Conservation (phyloP, 345 rosid species). For the Crucihimalaya himalaica region DNA sequence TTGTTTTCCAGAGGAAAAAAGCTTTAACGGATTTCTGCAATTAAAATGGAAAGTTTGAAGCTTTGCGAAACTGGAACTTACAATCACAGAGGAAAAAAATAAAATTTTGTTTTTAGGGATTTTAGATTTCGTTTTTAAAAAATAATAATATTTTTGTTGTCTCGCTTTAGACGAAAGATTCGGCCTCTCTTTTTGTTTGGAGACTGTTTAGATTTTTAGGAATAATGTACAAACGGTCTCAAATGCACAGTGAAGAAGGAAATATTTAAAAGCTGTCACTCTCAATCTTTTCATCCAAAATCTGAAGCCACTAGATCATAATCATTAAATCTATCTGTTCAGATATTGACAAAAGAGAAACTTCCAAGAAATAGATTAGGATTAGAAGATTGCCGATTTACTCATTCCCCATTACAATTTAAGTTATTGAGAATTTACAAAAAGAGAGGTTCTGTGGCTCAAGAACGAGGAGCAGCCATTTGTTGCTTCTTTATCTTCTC, state of each 20-base stretch:
- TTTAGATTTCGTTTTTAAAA: background rate
- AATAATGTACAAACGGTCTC: slow-evolving; percentile 29
- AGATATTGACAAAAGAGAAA: slow-evolving; percentile 29
- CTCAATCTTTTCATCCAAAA: slow-evolving; percentile 30
- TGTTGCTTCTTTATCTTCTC: slow-evolving; percentile 85
- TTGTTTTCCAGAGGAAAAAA: slow-evolving; percentile 5
- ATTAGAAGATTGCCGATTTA: background rate
- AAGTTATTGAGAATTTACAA: background rate
- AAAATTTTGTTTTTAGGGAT: slow-evolving; percentile 7
- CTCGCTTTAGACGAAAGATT: slow-evolving; percentile 26
- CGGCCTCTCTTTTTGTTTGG: slow-evolving; percentile 19
- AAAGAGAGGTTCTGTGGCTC: slow-evolving; percentile 3
- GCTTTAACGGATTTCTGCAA: slow-evolving; percentile 25
- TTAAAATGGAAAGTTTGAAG: slow-evolving; percentile 33
- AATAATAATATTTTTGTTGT: background rate
- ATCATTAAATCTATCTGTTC: background rate
- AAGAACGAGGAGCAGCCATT: slow-evolving; percentile 87
- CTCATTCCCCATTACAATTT: background rate
- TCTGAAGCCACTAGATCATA: slow-evolving; percentile 33
- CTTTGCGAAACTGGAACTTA: slow-evolving; percentile 28
- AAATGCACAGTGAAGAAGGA: slow-evolving; percentile 18
- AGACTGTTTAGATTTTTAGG: slow-evolving; percentile 17
- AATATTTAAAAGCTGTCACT: slow-evolving; percentile 23
- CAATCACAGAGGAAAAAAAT: slow-evolving; percentile 1
- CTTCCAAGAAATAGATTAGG: background rate